Evolutionary conservation across 805 yeast species (phyloP).

Genomic region (Lipomyces oligophaga): DNA sequence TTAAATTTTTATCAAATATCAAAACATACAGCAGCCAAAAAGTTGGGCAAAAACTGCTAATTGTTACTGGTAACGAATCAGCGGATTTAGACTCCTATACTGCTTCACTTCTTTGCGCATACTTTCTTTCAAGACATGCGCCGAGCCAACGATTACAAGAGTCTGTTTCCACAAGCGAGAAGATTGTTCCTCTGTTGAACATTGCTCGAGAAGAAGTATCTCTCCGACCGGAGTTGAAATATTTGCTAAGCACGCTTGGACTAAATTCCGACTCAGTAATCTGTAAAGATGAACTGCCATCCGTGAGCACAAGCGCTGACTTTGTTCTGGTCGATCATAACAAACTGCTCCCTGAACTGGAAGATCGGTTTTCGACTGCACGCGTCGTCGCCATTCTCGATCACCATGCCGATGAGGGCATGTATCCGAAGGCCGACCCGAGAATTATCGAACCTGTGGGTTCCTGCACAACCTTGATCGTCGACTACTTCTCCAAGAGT

Average conservation of each 20-base stretch:
- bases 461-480: slow-evolving; percentile 74
- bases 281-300: slow-evolving; percentile 61
- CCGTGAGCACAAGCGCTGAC: slow-evolving; percentile 32
- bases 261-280: slow-evolving; percentile 51
- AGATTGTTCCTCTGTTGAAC: slow-evolving; percentile 68
- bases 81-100: slow-evolving; percentile 88
- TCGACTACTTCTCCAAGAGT: slow-evolving; percentile 61
- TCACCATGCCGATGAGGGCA: slow-evolving; percentile 75
- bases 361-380: slow-evolving; percentile 42
- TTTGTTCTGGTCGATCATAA: slow-evolving; percentile 83
- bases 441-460: slow-evolving; percentile 62
- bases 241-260: slow-evolving; percentile 47
- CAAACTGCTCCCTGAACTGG: slow-evolving; percentile 50
- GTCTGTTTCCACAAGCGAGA: slow-evolving; percentile 24
- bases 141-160: slow-evolving; percentile 1
- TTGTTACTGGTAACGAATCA: slow-evolving; percentile 79
- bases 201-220: slow-evolving; percentile 62
- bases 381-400: slow-evolving; percentile 66
- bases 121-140: slow-evolving; percentile 41
- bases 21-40: too few relatives aligned
- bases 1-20: too few relatives aligned
- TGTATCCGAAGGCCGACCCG: slow-evolving; percentile 49
- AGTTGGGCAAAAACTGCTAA: slow-evolving; percentile 9
- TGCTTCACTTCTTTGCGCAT: slow-evolving; percentile 69
- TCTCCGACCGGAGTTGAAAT: slow-evolving; percentile 66